Base-by-base conservation (phyloP, 129 eudicot species). In the Apium graveolens region DNA sequence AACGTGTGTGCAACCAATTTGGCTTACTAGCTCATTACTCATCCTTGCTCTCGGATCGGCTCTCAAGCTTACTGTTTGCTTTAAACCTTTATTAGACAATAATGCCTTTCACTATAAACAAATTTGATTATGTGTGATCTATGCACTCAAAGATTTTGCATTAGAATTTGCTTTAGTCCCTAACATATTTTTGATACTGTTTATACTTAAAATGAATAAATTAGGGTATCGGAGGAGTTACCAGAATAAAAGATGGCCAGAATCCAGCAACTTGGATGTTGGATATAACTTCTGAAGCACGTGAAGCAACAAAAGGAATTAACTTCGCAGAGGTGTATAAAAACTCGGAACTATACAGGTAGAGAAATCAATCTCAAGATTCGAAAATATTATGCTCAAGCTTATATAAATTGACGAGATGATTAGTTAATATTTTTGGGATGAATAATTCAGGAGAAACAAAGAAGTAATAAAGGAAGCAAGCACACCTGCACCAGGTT, bases 241-340 rank as follows among this genome's bases (percentile, higher is more conserved):
- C 48, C 31, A 93, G 88, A 78, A 84, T 91, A 16, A 93, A 85
- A 88, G 97, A 93, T 31, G 97, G 95, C 43, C 84, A 87, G 38
- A 91, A 93, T 74, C 97, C 95, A 17, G 97, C 98, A 73, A 93
- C 97, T 41, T 91, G 97, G 97, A 93, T 91, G 96, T 84, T 93
- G 82, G 98, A 93, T 60, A 91, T 86, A 62, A 89, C 92, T 55
- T 86, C 98, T 37, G 75, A 85, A 45, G 86, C 88, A 76, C 97
- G 91, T 71, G 98, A 93, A 89, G 79, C 90, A 69, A 79, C 85
- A 76, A 79, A 83, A 48, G 89, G 89, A 38, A 82, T 91, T 66
- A 65, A 86, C 79, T 93, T 91, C 49, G 80, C 92, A 29, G 85
- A 91, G 63, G 77, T 86, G 27, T 93, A 93, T 90, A 89, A 80